phyloP scores from a whole-genome alignment of 139 green algal species.

The Picochlorum sp. region DNA sequence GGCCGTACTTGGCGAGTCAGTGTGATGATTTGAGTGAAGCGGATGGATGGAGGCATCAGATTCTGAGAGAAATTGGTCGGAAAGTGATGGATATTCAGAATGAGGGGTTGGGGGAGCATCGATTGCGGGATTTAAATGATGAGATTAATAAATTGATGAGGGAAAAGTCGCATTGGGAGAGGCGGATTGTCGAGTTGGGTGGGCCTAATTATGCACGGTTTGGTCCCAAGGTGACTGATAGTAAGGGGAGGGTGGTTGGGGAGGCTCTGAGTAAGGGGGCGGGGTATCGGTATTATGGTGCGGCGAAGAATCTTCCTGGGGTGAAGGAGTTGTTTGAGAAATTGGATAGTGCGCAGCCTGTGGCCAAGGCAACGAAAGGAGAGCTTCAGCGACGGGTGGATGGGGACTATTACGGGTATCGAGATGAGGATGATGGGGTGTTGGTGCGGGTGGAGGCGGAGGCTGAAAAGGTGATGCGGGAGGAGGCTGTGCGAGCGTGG shows the following conservation, averaged over 20 bases:
- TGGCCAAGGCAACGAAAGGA: conserved; percentile 48
- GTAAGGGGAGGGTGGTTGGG: conserved; percentile 40
- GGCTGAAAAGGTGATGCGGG: conserved; percentile 58
- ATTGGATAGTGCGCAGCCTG: conserved; percentile 48
- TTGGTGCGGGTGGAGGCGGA: conserved; percentile 66
- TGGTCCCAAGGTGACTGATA: conserved; percentile 60
- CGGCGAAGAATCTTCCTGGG: conserved; percentile 93
- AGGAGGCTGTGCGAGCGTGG: conserved; percentile 61
- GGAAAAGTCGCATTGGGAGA: conserved; percentile 97
- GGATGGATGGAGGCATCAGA: conserved; percentile 93
- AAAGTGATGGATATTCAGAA: conserved; percentile 99
- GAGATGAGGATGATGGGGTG: conserved; percentile 90
- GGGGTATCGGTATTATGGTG: conserved; percentile 94
- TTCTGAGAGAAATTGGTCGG: conserved; percentile 88
- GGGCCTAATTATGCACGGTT: conserved; percentile 86
- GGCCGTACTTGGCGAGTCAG: conserved; percentile 86
- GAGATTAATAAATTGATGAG: conserved; percentile 99
- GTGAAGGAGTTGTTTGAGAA: conserved; percentile 98
- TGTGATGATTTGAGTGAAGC: conserved; percentile 85
- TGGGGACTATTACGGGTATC: conserved; percentile 95
- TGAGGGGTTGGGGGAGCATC: conserved; percentile 88
- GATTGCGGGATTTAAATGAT: conserved; percentile 96
- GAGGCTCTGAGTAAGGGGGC: conserved; percentile 40
- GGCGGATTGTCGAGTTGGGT: conserved; percentile 89
- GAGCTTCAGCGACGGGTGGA: conserved; percentile 88